Evolutionary conservation across 2,329 filamentous ascomycete genomes (phyloP), one percentile per base, ranked within the genome.

Genomic region (Ambrosiella xylebori): DNA sequence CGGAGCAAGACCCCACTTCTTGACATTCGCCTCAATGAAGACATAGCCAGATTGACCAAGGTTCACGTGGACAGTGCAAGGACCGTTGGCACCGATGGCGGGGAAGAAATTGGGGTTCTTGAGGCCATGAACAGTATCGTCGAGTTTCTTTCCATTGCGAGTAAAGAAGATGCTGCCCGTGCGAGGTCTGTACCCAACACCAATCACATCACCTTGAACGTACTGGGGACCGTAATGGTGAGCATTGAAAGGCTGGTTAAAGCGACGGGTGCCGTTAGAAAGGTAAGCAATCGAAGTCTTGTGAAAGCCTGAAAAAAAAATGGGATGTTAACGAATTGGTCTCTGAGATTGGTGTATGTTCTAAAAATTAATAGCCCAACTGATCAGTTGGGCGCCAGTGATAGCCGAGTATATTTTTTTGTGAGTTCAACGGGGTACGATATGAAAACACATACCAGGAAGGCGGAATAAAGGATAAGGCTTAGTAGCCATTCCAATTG

Each of bases 21-120:
- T 98, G 61, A 98, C 93, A 66, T 98, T 98, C 62, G 91, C 93
- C 71, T 98, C 93, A 65, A 98, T 97, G 67, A 97, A 98, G 54
- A 98, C 93, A 67, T 97, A 98, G 39, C 93, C 93, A 66, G 93
- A 88, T 69, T 98, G 93, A 7, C 93, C 93, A 68, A 98, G 94
- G 69, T 98, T 98, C 67, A 97, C 93, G 68, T 98, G 91, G 1
- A 98, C 81, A 38, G 84, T 84, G 65, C 88, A 90, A 13, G 93
- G 93, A 0, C 93, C 93, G 67, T 93, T 96, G 59, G 93, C 90
- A 49, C 93, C 93, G n/a, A 98, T 81, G 0, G 93, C 93, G 0
- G 93, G 93, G 71, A 98, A 98, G 73, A 97, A 93, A 69, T 98
- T 98, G 65, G 93, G 93, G 8, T 86, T 80, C 70, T 97, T 97